Base-by-base conservation (phyloP, 805 yeast species). In the Candida sanyiensis region DNA sequence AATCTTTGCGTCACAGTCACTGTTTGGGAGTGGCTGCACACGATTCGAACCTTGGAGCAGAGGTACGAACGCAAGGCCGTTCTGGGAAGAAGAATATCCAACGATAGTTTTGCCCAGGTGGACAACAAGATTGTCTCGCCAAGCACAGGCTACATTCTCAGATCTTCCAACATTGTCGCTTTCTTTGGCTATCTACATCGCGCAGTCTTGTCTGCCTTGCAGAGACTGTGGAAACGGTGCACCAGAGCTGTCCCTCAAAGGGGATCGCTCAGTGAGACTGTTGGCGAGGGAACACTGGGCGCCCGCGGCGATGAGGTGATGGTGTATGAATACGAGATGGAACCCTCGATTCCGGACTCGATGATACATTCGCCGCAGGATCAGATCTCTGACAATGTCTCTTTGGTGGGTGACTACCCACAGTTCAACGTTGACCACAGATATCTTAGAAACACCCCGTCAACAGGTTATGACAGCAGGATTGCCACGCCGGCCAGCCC, bases 1-100 rank as follows among this genome's bases (percentile, higher is more conserved):
- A 72, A 73, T 34, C 64, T 77, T 12, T 64, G 75, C 25, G 58
- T 76, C 4, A 60, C 71, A 13, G 72, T 79, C 1, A 63, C 75
- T 18, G 66, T 77, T 1, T 80, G 84, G 82, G 86, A 80, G 57
- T 77, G 86, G 81, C 57, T 77, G 8, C 72, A 65, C 49, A 69
- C 75, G 31, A 75, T 78, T 29, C 70, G 73, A 45, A 51, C 64
- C 13, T 52, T 73, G 30, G 80, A 76, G 44, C 64, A 68, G 44
- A 57, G 67, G 23, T 56, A 63, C 21, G 86, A 80, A 45, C 61
- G 69, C 35, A 62, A 63, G 45, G 81, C 81, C 1, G 73, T 82
- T 8, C 66, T 81, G 33, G 89, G 89, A 0, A 65, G 87, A 43
- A 66, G 73, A 44, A 70, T 78, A 23, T 54, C 58, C 1, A 60